A percentile compares a stretch with the other conserved stretches of the same genome.
Evolutionary conservation across 2,329 filamentous ascomycete species (phyloP).

Genomic region (Aspergillus tubingensis): DNA sequence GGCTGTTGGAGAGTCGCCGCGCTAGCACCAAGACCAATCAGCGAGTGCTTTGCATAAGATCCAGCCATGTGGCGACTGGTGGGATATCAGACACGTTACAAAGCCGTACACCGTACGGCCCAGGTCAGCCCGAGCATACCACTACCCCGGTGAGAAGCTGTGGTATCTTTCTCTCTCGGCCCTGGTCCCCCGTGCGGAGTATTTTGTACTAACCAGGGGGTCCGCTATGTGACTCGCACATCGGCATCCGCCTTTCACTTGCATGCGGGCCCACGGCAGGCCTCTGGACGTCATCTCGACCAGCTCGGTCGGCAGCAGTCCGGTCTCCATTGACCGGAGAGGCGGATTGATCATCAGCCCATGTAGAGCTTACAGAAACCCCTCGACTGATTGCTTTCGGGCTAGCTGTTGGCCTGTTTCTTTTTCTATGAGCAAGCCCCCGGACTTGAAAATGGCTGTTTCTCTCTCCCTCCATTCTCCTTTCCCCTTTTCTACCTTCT

Average conservation of each 20-base stretch:
- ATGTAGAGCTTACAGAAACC: neutral
- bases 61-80: neutral
- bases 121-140: neutral
- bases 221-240: neutral
- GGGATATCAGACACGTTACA: slow-evolving; percentile 1
- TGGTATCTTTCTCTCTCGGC: neutral
- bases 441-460: neutral
- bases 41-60: neutral
- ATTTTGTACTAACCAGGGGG: neutral
- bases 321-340: neutral
- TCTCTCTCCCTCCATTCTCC: neutral
- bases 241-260: neutral
- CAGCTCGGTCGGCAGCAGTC: neutral
- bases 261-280: neutral
- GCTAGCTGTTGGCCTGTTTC: neutral
- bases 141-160: neutral
- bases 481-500: neutral
- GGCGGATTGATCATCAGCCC: neutral
- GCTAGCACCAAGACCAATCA: neutral
- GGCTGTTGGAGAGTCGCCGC: neutral
- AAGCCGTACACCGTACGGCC: neutral
- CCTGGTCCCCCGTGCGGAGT: neutral
- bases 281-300: neutral
- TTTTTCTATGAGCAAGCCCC: neutral
- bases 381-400: neutral